Evolutionary conservation across 805 yeast species (phyloP), one percentile per base, ranked within the genome.

Genomic region (Wickerhamomyces kurtzmanii): DNA sequence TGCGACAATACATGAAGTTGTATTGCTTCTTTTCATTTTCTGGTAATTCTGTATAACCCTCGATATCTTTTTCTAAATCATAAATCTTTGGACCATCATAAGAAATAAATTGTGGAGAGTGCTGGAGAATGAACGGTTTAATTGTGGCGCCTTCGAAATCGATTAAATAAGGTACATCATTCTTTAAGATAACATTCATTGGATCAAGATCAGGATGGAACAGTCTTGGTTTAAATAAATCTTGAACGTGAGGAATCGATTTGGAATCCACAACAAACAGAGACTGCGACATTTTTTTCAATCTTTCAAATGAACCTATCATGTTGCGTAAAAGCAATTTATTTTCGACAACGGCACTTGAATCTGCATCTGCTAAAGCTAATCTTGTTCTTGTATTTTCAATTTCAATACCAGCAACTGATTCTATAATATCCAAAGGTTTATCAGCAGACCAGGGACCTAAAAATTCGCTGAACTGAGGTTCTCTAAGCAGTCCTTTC

Each of bases 1-100:
- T 87, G 55, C 89, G 75, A 43, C 75, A 75, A 53, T 77, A 77
- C 76, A 89, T 83, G 57, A 81, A 87, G 44, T 78, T 77, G 43
- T 81, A 82, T 51, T 87, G 87, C 37, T 73, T 76, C 55, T 79
- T 71, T 39, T 84, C 91, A 24, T 69, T 57, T 23, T 80, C 93
- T 27, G 71, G 71, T 55, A 87, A 57, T 31, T 66, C 58, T 4
- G 71, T 72, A 52, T 62, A 87, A 27, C 72, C 75, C 24, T 80
- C 85, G 35, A 84, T 66, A 32, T 86, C 95, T 31, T 79, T 74
- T 29, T 71, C 69, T 39, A 79, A 58, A 44, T 79, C 70, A 61
- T 75, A 87, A 29, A 91, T 68, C 53, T 86, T 86, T 34, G 86
- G 86, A 6, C 97, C 97, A 26, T 74, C 78, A 59, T 89, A 87